These are phyloP conservation scores for Diaporthe sp. DNA, from an alignment of 2,329 filamentous ascomycete genomes.

Conservation along the genomic window DNA sequence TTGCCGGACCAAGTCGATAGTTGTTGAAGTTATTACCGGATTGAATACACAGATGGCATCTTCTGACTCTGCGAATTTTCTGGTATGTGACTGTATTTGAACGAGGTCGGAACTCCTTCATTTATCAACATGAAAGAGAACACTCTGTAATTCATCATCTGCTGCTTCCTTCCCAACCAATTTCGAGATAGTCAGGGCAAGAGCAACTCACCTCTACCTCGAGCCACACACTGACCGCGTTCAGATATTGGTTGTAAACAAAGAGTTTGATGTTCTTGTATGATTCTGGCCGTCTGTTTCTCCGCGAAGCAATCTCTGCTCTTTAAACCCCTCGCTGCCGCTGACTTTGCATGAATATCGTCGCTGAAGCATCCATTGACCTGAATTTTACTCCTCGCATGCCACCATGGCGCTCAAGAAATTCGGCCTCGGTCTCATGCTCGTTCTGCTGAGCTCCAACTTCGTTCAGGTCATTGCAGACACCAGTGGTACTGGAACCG, in stretches of 20 bases:
- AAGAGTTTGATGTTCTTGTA: no score
- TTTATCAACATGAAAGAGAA: neutral
- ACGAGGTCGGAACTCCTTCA: rapidly evolving
- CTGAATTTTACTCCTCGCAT: no score
- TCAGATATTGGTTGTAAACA: neutral
- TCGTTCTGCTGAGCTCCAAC: neutral
- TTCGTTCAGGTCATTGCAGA: neutral
- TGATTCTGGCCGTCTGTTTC: neutral
- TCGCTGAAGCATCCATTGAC: neutral
- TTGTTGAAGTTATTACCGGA: neutral
- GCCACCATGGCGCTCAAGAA: neutral
- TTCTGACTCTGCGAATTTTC: neutral
- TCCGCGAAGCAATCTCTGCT: neutral
- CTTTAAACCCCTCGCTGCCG: neutral
- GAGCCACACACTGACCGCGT: neutral
- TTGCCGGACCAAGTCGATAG: neutral
- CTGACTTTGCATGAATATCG: neutral
- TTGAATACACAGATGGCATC: neutral
- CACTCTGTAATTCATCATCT: no score
- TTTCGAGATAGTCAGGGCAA: neutral
- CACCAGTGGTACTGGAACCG: neutral
- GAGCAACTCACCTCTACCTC: neutral
- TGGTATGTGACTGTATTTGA: no score
- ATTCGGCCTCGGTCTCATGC: neutral
- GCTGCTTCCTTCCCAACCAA: neutral